Conservation (phyloP, 345 rosid genomes). For the Gossypium australe region DNA sequence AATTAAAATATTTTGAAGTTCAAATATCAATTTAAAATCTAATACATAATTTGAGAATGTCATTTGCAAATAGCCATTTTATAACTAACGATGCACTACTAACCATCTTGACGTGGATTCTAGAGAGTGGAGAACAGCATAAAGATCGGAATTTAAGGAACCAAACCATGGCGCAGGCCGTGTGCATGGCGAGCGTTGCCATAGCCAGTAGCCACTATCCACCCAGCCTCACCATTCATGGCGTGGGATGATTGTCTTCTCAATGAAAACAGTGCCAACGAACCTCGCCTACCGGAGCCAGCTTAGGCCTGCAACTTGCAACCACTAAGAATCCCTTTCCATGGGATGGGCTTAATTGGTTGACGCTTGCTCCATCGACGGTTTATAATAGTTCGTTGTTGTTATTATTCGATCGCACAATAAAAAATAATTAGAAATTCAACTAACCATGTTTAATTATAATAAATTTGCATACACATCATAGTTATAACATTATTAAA, state of each 20-base stretch:
- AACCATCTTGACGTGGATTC: neutral
- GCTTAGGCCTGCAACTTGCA: neutral
- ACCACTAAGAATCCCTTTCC: neutral
- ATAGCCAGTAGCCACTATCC: no score
- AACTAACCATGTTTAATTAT: no score
- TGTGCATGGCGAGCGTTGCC: neutral
- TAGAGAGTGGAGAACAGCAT: neutral
- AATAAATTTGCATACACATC: no score
- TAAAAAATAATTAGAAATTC: no score
- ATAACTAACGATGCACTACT: no score
- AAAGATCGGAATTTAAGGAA: neutral
- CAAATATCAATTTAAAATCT: no score
- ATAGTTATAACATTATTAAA: no score
- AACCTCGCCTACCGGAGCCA: neutral
- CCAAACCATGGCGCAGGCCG: neutral
- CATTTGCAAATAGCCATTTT: no score
- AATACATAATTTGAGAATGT: no score
- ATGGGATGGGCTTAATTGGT: neutral
- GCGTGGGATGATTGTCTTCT: neutral
- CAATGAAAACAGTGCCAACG: neutral
- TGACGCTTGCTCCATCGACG: neutral
- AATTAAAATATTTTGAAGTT: no score
- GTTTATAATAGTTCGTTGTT: neutral
- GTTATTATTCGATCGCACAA: no score
- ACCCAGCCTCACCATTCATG: neutral